Percentiles rank a stretch among this genome's conserved stretches.
Evolutionary conservation across 2,329 filamentous ascomycete species (phyloP).

Genomic region (Tolypocladium capitatum): DNA sequence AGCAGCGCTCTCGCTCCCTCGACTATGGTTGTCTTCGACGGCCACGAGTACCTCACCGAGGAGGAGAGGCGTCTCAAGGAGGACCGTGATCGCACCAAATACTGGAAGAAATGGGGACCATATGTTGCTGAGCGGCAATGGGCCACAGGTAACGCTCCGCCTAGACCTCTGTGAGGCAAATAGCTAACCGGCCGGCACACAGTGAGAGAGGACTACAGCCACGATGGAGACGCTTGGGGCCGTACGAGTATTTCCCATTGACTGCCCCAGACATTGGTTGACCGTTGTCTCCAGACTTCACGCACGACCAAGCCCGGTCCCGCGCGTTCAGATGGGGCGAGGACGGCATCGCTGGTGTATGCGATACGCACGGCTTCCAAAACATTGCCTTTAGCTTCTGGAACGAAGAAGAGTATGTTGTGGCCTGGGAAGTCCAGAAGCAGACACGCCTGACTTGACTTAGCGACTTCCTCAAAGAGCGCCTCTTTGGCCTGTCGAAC

Average conservation of each 20-base stretch:
- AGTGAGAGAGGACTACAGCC: slow-evolving; percentile 83
- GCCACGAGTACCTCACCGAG: slow-evolving; percentile 73
- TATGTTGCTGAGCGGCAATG: slow-evolving; percentile 92
- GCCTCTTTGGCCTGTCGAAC: slow-evolving; percentile 88
- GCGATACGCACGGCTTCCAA: slow-evolving; percentile 75
- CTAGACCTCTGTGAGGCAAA: slow-evolving; percentile 1
- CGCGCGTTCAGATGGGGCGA: slow-evolving; percentile 92
- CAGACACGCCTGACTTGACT: slow-evolving; percentile 7
- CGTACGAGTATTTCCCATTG: slow-evolving; percentile 43
- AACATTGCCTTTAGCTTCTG: slow-evolving; percentile 95
- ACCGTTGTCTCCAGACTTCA: slow-evolving; percentile 55
- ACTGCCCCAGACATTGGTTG: slow-evolving; percentile 1
- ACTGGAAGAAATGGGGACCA: slow-evolving; percentile 98
- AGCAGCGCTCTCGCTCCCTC: slow-evolving; percentile 1
- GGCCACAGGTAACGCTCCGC: slow-evolving; percentile 61
- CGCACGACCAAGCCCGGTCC: slow-evolving; percentile 80
- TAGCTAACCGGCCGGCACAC: slow-evolving; percentile 9
- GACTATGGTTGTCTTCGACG: slow-evolving; percentile 79
- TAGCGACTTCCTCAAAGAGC: slow-evolving; percentile 86
- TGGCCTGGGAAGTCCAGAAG: not conserved
- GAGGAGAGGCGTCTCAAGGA: slow-evolving; percentile 85
- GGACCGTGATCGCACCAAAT: slow-evolving; percentile 69
- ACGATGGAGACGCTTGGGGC: slow-evolving; percentile 89
- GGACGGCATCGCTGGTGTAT: slow-evolving; percentile 91
- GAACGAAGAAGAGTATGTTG: slow-evolving; percentile 79